Evolutionary conservation across 352 stramenopile species (phyloP), one percentile per base, ranked within the genome.

Genomic region (Phytophthora agathidicida): DNA sequence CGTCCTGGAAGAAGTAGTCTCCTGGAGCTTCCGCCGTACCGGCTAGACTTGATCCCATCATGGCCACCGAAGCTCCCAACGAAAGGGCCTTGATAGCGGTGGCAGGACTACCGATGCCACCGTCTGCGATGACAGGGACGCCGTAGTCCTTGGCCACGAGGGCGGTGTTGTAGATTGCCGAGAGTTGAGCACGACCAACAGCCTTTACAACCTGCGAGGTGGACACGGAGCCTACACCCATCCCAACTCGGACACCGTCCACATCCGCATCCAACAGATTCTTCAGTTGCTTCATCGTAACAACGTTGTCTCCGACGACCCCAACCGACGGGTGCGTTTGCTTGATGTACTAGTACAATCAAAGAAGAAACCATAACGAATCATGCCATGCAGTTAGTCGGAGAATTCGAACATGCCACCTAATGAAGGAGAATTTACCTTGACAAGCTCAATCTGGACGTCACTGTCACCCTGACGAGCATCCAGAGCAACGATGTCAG

Each of bases 1-100:
- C 98, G 66, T 99, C 96, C 82, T 99, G 96, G 69, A 99, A 99
- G 70, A 99, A 99, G 76, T 99, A 99, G 69, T 99, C 95, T 23
- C 98, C 98, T 4, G 98, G 98, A 19, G 97, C 91, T 75, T 99
- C 98, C 36, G 98, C 94, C 9, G 97, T 99, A 38, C 80, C 98
- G 7, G 98, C 98, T 51, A 99, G 88, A 71, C 98, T 97, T 23
- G 91, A 98, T 38, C 98, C 98, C 96, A 99, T 99, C 97, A 99
- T 99, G 35, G 99, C 96, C 63, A 93, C 97, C 31, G 93, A 98
- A 28, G 98, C 98, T 27, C 97, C 97, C 7, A 99, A 76, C 9
- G 80, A 83, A 10, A 99, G 84, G 2, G 98, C 98, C 84, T 99
- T 99, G 49, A 96, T 98, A 46, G 98, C 98, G 54, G 98, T 93